phyloP scores from a whole-genome alignment of 805 yeast genomes.

The Candida adriatica region DNA sequence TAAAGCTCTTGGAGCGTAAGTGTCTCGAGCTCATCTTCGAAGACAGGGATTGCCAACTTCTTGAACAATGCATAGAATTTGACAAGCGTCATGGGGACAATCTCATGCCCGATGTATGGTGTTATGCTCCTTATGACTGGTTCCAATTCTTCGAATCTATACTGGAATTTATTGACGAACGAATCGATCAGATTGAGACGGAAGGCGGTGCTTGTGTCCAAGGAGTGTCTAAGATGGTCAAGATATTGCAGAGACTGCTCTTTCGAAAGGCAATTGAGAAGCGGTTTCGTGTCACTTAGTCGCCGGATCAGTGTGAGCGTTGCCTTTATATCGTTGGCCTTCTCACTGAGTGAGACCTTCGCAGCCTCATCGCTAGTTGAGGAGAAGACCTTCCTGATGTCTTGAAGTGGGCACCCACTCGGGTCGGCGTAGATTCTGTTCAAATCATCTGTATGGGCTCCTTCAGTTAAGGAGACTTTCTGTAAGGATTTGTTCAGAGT shows the following conservation, averaged over 20 bases:
- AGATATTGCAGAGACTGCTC: conserved; percentile 9
- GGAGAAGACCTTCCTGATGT: conserved; percentile 5
- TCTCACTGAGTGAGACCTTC: conserved; percentile 1
- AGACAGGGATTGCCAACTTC: conserved; percentile 5
- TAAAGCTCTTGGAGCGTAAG: conserved; percentile 20
- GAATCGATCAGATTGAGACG: conserved; percentile 18
- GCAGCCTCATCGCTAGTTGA: conserved; percentile 3
- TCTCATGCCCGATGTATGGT: conserved; percentile 8
- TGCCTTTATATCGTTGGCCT: neutral
- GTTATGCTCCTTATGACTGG: conserved; percentile 10
- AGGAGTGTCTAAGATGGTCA: conserved; percentile 1
- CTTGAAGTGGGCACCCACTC: neutral
- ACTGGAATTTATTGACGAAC: conserved; percentile 23
- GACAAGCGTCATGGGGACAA: conserved; percentile 11
- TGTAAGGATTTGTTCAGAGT: no score
- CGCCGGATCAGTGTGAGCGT: conserved; percentile 3
- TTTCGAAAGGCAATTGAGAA: conserved; percentile 2
- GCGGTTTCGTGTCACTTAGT: conserved; percentile 1
- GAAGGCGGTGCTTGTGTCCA: conserved; percentile 1
- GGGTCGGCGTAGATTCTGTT: conserved; percentile 3
- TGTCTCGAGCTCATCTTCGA: conserved; percentile 16
- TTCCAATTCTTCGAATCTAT: conserved; percentile 10
- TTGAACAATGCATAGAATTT: conserved; percentile 8
- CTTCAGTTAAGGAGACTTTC: neutral
- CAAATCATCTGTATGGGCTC: neutral